Base-by-base conservation (phyloP, 768 basidiomycete species). In the Epithele typhae region DNA sequence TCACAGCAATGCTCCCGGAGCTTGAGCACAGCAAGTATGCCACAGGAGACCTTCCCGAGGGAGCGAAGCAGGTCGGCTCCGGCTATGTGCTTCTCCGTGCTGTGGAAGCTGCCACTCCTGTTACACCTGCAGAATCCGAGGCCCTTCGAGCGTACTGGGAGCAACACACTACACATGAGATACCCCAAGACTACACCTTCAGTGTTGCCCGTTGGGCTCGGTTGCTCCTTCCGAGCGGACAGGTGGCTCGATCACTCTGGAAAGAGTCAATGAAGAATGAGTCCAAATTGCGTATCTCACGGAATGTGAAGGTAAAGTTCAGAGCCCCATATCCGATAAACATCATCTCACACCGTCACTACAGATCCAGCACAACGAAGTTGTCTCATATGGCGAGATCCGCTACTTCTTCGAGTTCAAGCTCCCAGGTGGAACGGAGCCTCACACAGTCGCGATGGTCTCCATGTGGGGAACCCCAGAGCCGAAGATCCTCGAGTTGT, bases 31-130 rank as follows among this genome's bases (percentile, higher is more conserved):
- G 22, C 3, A 7, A 14, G 32, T 30, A 1, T 8, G n/a, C 24
- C 27, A 7, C 27, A 14, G 8, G 8, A 30, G 7, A 7, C 7
- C 7, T 56, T 8, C 55, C 59, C 6, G 17, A 25, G 0, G 42
- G 48, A 22, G 25, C 53, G 0, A 18, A 48, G 7, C 49, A 58
- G 18, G 44, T 67, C 5, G 59, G 59, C 0, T 34, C 54, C 30
- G 57, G 56, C 3, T 68, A 55, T 49, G 45, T 43, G 11, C 57
- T 65, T 1, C 53, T 64, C 0, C 40, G 43, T 3, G 51, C 55
- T 18, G 10, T 2, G 14, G 56, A 58, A 11, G 5, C 3, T 5
- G 34, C 40, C 0, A 27, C 17, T 4, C 7, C 14, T 2, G 22
- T 51, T 8, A 8, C 15, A 6, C 12, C 9, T 6, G 18, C 24